Base-by-base conservation (phyloP, 306 rosid genomes). In the Parietaria judaica region DNA sequence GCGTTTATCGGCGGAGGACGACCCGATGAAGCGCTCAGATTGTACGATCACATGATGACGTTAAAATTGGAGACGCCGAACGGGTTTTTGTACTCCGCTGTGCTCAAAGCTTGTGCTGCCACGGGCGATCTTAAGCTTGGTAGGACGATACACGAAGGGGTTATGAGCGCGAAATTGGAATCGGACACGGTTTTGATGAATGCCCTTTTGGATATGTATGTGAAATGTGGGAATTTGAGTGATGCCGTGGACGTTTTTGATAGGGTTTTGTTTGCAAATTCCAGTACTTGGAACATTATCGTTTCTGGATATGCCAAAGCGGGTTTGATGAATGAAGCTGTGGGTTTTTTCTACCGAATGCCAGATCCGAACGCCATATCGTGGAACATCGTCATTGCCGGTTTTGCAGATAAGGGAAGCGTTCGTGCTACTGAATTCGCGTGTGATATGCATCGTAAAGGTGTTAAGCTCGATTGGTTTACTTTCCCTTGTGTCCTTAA, bases 311-410 rank as follows among this genome's bases (percentile, higher is more conserved):
- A 73, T 69, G 57, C 75, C 9, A 85, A 78, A 74, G 73, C 73
- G 34, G 92, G 89, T 57, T 66, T 76, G 60, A 66, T 85, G 77
- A 70, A 65, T 15, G 89, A 81, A 74, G 92, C 92, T 6, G 73
- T 87, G 77, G 38, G 66, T 58, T 61, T 87, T 73, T 77, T 91
- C 14, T 63, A 67, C 72, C 74, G 54, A 74, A 87, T 85, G 83
- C 84, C 80, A 23, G 76, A 85, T 65, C 84, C 82, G 0, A 82
- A 87, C 72, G 70, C 54, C 61, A 77, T 77, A 11, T 78, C 96
- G 65, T 91, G 96, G 95, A 91, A 91, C 65, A 91, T 84, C 70
- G 70, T 91, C 36, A 45, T 91, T 74, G 74, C 92, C 58, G 96
- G 97, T 71, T 82, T 87, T 41, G 79, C 80, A 14, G 74, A 71